These are phyloP conservation scores for Xylaria longipes DNA, from an alignment of 495 filamentous ascomycete genomes.

Conservation along the genomic window DNA sequence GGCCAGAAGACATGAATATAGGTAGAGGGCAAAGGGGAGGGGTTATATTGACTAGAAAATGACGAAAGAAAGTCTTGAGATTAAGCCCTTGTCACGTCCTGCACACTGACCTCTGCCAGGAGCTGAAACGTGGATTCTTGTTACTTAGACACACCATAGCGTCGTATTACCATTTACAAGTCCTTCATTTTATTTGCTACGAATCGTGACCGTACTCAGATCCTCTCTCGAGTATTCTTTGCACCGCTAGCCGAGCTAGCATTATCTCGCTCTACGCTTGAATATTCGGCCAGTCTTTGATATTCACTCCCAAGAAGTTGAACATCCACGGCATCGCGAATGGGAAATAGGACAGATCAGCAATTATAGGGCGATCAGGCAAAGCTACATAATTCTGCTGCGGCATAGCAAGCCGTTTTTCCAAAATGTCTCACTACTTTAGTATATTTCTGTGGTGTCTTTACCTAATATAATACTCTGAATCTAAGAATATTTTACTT, in stretches of 20 bases:
- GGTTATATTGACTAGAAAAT: too few species aligned
- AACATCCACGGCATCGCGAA: constrained; percentile 34
- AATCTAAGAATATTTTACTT: neutral
- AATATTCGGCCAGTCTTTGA: constrained; percentile 26
- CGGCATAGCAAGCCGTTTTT: constrained; percentile 17
- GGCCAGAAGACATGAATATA: too few species aligned
- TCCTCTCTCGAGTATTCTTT: neutral
- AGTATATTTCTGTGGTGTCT: constrained; percentile 24
- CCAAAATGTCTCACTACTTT: constrained; percentile 25
- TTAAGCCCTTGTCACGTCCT: too few species aligned
- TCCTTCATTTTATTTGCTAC: neutral
- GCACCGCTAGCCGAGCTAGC: constrained; percentile 4
- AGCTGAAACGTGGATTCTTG: neutral
- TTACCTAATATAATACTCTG: neutral
- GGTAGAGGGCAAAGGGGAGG: too few species aligned
- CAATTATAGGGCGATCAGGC: constrained; percentile 24
- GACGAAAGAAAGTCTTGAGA: too few species aligned
- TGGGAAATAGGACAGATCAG: constrained; percentile 28
- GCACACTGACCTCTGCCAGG: neutral
- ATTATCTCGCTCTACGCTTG: constrained; percentile 16
- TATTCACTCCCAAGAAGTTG: constrained; percentile 22
- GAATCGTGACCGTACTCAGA: neutral
- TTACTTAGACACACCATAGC: neutral
- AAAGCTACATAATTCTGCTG: constrained; percentile 26
- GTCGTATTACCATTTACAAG: neutral